Conservation (phyloP, 2,329 filamentous ascomycete species). For the Trichoderma sp. region DNA sequence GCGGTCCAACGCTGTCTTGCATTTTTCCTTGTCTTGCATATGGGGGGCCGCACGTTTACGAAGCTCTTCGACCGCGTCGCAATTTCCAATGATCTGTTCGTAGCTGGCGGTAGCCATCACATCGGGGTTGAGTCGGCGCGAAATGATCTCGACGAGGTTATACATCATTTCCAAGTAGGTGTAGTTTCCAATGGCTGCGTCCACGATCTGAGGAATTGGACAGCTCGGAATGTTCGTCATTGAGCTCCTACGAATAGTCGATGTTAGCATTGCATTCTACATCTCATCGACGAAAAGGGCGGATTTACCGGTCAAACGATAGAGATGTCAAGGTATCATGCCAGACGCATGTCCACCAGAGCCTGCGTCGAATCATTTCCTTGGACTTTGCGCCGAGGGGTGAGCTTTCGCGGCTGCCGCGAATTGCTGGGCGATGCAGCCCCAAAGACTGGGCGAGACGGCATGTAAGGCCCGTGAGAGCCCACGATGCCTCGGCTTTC, state of each 20-base stretch:
- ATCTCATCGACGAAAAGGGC: background rate
- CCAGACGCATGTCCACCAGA: constrained; percentile 70
- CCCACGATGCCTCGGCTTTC: constrained; percentile 71
- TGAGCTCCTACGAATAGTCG: constrained; percentile 52
- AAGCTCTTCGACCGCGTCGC: constrained; percentile 57
- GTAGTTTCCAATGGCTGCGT: constrained; percentile 51
- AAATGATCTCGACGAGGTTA: constrained; percentile 64
- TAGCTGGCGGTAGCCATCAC: constrained; percentile 55
- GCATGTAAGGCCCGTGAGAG: constrained; percentile 65
- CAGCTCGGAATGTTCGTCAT: constrained; percentile 65
- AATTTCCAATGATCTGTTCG: constrained; percentile 61
- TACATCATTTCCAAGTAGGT: constrained; percentile 69
- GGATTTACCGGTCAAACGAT: constrained; percentile 63
- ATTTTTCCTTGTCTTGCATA: constrained; percentile 63
- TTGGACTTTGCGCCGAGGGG: constrained; percentile 53
- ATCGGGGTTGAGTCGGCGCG: constrained; percentile 60
- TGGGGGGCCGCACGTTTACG: constrained; percentile 54
- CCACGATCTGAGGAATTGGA: constrained; percentile 54
- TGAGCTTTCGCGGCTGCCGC: constrained; percentile 51
- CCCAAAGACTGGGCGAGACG: constrained; percentile 68
- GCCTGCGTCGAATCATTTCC: constrained; percentile 57
- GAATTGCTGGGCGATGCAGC: constrained; percentile 55
- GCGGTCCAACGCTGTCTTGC: constrained; percentile 65
- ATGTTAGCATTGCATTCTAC: background rate
- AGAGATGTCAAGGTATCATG: constrained; percentile 68